Evolutionary conservation across 345 rosid species (phyloP).

Genomic region (Melastoma malabathricum): DNA sequence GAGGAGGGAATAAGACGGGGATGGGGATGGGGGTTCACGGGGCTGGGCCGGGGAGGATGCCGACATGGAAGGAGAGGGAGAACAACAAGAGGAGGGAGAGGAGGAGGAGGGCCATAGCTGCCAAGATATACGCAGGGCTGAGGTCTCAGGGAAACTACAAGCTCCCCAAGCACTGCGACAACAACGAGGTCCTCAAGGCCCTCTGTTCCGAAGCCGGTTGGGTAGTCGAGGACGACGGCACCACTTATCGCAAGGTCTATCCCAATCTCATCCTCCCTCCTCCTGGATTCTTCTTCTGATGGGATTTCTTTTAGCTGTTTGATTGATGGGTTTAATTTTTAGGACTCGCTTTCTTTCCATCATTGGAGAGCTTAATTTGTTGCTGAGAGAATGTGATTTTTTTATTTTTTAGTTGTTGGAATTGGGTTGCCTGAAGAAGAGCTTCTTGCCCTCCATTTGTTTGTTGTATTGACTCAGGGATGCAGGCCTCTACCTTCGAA

Average conservation of each 20-base stretch:
- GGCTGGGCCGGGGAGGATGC: conserved; percentile 51
- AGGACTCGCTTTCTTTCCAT: no score
- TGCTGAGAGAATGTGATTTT: not conserved
- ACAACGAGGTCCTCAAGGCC: conserved; percentile 90
- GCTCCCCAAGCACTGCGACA: conserved; percentile 94
- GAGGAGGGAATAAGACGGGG: not conserved
- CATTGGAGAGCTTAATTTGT: not conserved
- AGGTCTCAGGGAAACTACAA: conserved; percentile 79
- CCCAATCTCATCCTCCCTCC: not conserved
- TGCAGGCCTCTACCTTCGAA: conserved; percentile 33
- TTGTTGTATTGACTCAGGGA: conserved; percentile 39
- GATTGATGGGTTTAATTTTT: no score
- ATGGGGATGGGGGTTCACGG: conserved; percentile 31
- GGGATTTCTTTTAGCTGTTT: not conserved
- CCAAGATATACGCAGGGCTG: conserved; percentile 79
- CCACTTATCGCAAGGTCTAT: conserved; percentile 79
- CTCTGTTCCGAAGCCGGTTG: conserved; percentile 88
- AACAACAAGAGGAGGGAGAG: conserved; percentile 88
- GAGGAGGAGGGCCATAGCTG: conserved; percentile 85
- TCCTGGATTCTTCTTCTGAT: not conserved
- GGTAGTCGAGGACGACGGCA: conserved; percentile 88
- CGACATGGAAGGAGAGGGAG: conserved; percentile 96
- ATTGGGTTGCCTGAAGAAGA: not conserved
- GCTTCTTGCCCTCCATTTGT: not conserved
- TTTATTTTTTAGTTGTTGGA: not conserved